A percentile compares a stretch with the other conserved stretches of the same genome.
Evolutionary conservation across 23 red algal genomes (phyloP).

Genomic region (Gracilaria caudata): DNA sequence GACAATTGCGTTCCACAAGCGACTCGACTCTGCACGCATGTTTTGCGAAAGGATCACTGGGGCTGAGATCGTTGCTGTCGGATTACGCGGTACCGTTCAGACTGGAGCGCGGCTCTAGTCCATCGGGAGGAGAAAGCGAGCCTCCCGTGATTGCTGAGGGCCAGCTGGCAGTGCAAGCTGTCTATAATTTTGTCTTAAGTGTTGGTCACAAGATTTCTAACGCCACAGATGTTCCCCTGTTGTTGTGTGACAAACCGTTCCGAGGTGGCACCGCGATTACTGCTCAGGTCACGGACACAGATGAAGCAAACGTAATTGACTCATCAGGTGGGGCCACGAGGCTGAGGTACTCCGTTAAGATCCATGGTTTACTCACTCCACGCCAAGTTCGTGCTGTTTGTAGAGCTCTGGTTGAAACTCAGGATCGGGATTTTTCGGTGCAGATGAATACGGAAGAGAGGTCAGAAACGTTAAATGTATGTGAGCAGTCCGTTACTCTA

Average conservation of each 20-base stretch:
- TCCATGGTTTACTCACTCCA: conserved; percentile 61
- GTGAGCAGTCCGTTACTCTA: conserved; percentile 21
- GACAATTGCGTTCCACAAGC: not conserved
- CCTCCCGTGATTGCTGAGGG: conserved; percentile 45
- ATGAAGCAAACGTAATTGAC: conserved; percentile 5
- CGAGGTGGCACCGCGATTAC: conserved; percentile 34
- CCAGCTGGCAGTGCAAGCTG: conserved; percentile 42
- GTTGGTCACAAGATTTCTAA: conserved; percentile 47
- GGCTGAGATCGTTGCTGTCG: conserved; percentile 46
- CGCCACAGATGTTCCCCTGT: conserved; percentile 60
- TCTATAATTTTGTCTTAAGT: conserved; percentile 59
- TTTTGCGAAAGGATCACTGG: conserved; percentile 46
- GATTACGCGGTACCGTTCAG: conserved; percentile 51
- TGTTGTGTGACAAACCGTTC: conserved; percentile 59
- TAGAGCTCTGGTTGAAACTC: conserved; percentile 45
- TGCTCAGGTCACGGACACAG: conserved; percentile 24
- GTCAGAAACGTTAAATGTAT: conserved; percentile 38
- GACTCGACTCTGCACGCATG: not conserved
- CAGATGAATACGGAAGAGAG: conserved; percentile 36
- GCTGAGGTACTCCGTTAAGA: conserved; percentile 31
- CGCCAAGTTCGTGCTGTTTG: conserved; percentile 47
- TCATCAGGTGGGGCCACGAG: conserved; percentile 6
- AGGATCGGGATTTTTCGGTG: conserved; percentile 37
- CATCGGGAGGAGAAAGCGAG: conserved; percentile 1
- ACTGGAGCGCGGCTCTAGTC: not conserved